Conservation (phyloP, 2,329 filamentous ascomycete species). For the Cladosporium colombiae region DNA sequence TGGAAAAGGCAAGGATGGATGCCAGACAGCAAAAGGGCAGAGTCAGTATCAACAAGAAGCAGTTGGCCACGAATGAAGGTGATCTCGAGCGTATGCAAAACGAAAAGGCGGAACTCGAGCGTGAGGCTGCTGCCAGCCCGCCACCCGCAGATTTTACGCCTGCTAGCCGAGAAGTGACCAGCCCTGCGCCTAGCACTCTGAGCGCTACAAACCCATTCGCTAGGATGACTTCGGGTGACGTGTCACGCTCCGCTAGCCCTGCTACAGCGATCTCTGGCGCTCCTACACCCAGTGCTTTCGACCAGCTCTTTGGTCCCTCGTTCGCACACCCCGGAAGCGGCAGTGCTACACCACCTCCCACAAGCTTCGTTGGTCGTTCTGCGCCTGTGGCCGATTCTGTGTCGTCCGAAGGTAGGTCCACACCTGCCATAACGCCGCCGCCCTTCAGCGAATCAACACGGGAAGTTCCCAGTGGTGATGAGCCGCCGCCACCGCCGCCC, state of each 20-base stretch:
- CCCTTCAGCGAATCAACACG: constrained; percentile 48
- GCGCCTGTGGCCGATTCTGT: constrained; percentile 21
- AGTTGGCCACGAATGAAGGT: constrained; percentile 82
- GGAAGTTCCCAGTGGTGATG: constrained; percentile 52
- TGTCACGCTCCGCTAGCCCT: constrained; percentile 29
- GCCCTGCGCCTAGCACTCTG: constrained; percentile 26
- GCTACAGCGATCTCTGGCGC: constrained; percentile 23
- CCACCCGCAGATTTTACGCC: constrained; percentile 24
- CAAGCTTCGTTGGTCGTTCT: constrained; percentile 32
- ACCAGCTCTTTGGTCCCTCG: constrained; percentile 43
- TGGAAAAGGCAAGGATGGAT: constrained; percentile 91
- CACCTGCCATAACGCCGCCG: constrained; percentile 65
- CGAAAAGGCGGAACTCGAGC: constrained; percentile 74
- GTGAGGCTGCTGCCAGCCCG: constrained; percentile 35
- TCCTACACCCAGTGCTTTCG: constrained; percentile 40
- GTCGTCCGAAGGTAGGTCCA: constrained; percentile 50
- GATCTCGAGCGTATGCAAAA: constrained; percentile 84
- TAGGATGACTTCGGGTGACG: constrained; percentile 53
- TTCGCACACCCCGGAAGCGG: constrained; percentile 33
- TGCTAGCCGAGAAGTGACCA: constrained; percentile 24
- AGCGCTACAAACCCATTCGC: constrained; percentile 92
- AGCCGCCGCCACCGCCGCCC: constrained; percentile 66
- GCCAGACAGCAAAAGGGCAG: constrained; percentile 94
- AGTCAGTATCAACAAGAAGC: constrained; percentile 98
- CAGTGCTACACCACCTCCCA: constrained; percentile 35